phyloP scores from a whole-genome alignment of 768 basidiomycete genomes.

The Phylloporus scabripes region DNA sequence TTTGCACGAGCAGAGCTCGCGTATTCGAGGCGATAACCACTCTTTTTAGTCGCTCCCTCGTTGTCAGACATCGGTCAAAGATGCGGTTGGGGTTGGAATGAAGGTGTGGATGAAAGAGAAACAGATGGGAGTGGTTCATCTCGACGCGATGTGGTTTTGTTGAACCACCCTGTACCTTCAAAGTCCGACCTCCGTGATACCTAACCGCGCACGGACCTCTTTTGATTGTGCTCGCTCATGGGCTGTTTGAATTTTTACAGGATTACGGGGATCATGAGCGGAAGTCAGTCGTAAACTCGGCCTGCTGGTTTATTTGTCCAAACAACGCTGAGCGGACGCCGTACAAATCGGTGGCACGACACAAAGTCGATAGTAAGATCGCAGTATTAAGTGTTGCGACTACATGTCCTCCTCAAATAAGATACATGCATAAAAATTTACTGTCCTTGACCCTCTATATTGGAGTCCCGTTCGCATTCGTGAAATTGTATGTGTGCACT shows the following conservation, averaged over 20 bases:
- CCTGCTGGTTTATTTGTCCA: conserved; percentile 30
- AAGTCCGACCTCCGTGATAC: conserved; percentile 32
- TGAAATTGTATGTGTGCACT: conserved; percentile 40
- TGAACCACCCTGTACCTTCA: conserved; percentile 35
- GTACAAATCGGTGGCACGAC: not conserved
- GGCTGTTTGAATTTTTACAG: conserved; percentile 14
- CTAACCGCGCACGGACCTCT: conserved; percentile 34
- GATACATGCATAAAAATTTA: conserved; percentile 9
- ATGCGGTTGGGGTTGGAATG: conserved; percentile 14
- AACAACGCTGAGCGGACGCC: conserved; percentile 14
- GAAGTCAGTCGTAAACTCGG: conserved; percentile 10
- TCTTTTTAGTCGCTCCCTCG: conserved; percentile 31
- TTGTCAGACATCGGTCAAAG: conserved; percentile 31
- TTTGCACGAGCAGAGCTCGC: conserved; percentile 61
- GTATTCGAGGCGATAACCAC: conserved; percentile 77
- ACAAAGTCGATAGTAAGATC: not conserved
- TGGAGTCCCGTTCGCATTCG: conserved; percentile 17
- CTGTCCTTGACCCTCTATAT: conserved; percentile 6
- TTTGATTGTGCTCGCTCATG: conserved; percentile 22
- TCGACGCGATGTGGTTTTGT: conserved; percentile 37
- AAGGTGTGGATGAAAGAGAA: conserved; percentile 26
- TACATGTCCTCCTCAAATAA: not conserved
- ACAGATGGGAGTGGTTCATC: conserved; percentile 33
- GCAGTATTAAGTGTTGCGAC: not conserved
- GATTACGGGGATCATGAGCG: conserved; percentile 9